Evolutionary conservation across 1,284 basidiomycete species (phyloP), one percentile per base, ranked within the genome.

Genomic region (Tremellales sp.): DNA sequence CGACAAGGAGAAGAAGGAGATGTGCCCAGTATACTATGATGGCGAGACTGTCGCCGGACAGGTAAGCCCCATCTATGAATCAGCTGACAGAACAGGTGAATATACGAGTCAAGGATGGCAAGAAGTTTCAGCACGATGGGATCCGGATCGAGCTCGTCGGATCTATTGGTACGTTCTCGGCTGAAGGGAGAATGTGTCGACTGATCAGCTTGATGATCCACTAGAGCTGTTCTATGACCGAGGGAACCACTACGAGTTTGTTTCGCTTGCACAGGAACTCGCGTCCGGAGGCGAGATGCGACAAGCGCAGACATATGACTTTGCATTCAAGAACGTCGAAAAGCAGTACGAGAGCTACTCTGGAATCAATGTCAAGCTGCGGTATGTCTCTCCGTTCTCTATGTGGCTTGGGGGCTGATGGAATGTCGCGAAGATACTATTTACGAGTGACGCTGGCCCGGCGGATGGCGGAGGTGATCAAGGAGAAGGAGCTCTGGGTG

Each of bases 331-430:
- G 78, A 97, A 95, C 63, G 89, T 98, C 40, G 95, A 98, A 80
- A 97, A 98, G 77, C 91, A 94, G 68, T 97, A 90, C 64, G 94
- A 98, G 76, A 91, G 87, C 63, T 97, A 97, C 69, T 85, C 92
- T 58, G 94, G 94, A 1, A 97, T 97, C 70, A 98, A 98, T 64
- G 94, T 98, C 54, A 97, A 97, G 74, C 79, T 98, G 56, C 76
- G 91, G 89, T 90, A 53, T 54, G 83, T 72, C 14, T 44, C 22
- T 16, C n/a, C 22, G 25, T n/a, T n/a, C n/a, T 8, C 33, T 26
- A 28, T 39, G 12, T 27, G 16, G 19, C 12, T 12, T 4, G 16
- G 25, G 4, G 26, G 25, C 22, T 31, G 31, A 4, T 38, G 13
- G 35, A 34, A 37, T 18, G 7, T 6, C 16, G 5, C 27, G 1